A percentile compares a stretch with the other conserved stretches of the same genome.
These are phyloP conservation scores for Saturnispora halmiae DNA, from an alignment of 805 yeast species.

Conservation along the genomic window DNA sequence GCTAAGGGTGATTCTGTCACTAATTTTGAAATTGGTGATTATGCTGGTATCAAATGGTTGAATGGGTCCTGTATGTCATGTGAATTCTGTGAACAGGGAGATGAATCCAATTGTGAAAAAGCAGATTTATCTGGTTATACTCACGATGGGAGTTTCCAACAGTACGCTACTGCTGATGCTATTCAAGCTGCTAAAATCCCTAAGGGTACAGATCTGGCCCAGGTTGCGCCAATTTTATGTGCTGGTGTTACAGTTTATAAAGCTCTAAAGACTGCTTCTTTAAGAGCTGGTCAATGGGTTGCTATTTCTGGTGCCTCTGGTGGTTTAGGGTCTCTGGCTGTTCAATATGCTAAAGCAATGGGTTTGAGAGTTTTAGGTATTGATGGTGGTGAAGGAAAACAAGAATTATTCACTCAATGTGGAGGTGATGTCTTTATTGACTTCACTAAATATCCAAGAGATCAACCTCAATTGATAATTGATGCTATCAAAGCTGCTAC, in stretches of 20 bases:
- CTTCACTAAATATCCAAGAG: constrained; percentile 28
- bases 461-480: constrained; percentile 31
- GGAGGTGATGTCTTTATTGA: constrained; percentile 43
- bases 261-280: constrained; percentile 42
- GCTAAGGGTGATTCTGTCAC: constrained; percentile 51
- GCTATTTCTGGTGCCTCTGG: constrained; percentile 46
- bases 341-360: constrained; percentile 43
- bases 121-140: constrained; percentile 71
- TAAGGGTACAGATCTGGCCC: constrained; percentile 38
- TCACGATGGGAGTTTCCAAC: constrained; percentile 55
- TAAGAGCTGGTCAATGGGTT: constrained; percentile 42
- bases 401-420: constrained; percentile 30
- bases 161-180: constrained; percentile 46
- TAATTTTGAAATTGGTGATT: constrained; percentile 55
- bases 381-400: constrained; percentile 42
- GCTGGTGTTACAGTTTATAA: constrained; percentile 49
- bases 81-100: constrained; percentile 50
- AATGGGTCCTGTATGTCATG: constrained; percentile 58
- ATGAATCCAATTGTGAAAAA: constrained; percentile 57
- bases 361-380: constrained; percentile 41
- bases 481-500: constrained; percentile 34
- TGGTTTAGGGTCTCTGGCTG: constrained; percentile 43
- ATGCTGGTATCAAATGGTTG: constrained; percentile 62
- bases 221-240: constrained; percentile 41
- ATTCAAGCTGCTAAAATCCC: constrained; percentile 43